Base-by-base conservation (phyloP, 2,329 filamentous ascomycete genomes). In the Pestalotiopsis sp. region DNA sequence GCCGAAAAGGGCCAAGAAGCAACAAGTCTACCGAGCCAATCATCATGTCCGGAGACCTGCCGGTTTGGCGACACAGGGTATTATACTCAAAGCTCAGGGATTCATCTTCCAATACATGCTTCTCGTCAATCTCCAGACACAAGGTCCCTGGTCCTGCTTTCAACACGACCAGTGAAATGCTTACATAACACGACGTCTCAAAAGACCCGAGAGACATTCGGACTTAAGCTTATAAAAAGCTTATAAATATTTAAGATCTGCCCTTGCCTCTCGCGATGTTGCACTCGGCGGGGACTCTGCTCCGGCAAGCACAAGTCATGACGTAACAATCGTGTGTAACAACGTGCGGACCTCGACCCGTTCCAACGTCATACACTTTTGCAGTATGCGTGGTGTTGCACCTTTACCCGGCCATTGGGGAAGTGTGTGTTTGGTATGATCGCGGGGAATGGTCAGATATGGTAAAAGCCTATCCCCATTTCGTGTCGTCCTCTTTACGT, bases 361-460 rank as follows among this genome's bases (percentile, higher is more conserved):
- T n/a, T 58, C 38, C 63, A 57, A 57, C 63, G 63, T 66, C 63
- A 66, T 66, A 66, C 63, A 66, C 31, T 38, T 31, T n/a, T 20
- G 12, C 17, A 36, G 13, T n/a, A 56, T 38, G 13, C 41, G 13
- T 17, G 17, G 11, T 38, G 4, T 31, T 58, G 27, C 23, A 27
- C 63, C 2, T 9, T 13, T 52, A 9, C 38, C 11, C 23, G 23
- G 23, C 23, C 23, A 23, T 23, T 23, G 23, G 23, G 23, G 23
- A 23, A 23, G 23, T 23, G 23, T 9, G 20, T 38, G 56, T 7
- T 23, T 20, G 11, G 13, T 38, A 11, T 20, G 3, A 66, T 66
- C 23, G 63, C 63, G 63, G 63, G 63, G 63, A 57, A 57, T 13
- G 14, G 36, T 13, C 31, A 36, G 31, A 36, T 36, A 36, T 36